These are phyloP conservation scores for Symbiodinium natans DNA, from an alignment of 73 alveolate genomes.

Conservation along the genomic window DNA sequence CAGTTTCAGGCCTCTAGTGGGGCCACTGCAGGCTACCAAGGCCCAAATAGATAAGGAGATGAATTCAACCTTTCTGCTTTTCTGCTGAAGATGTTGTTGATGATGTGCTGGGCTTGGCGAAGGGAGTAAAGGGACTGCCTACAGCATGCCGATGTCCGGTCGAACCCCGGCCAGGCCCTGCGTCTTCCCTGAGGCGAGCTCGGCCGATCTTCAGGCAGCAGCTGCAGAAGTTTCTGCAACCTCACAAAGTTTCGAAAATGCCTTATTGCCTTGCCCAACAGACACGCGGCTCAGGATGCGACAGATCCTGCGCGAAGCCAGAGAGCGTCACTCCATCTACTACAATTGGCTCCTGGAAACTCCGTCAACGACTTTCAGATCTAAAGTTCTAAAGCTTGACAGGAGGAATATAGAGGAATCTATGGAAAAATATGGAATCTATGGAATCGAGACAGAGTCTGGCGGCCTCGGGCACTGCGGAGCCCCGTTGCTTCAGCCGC, in stretches of 20 bases:
- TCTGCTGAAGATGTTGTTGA: too few species aligned
- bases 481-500: background rate
- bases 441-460: too few species aligned
- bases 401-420: too few species aligned
- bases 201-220: conserved; percentile 75
- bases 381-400: too few species aligned
- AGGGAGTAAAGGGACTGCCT: background rate
- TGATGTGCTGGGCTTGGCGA: background rate
- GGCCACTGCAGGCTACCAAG: too few species aligned
- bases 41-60: too few species aligned
- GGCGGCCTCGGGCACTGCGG: conserved; percentile 1
- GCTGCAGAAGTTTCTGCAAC: conserved; percentile 39
- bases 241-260: background rate
- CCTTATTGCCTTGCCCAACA: background rate
- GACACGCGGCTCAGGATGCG: background rate
- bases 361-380: too few species aligned
- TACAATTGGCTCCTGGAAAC: background rate
- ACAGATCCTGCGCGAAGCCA: background rate
- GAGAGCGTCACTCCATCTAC: background rate
- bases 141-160: background rate
- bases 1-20: too few species aligned
- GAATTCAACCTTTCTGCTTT: too few species aligned
- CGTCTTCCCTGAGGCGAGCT: background rate
- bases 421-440: too few species aligned
- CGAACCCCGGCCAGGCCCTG: too few species aligned